These are phyloP conservation scores for Stylosanthes scabra DNA, from an alignment of 331 rosid species.

Conservation along the genomic window DNA sequence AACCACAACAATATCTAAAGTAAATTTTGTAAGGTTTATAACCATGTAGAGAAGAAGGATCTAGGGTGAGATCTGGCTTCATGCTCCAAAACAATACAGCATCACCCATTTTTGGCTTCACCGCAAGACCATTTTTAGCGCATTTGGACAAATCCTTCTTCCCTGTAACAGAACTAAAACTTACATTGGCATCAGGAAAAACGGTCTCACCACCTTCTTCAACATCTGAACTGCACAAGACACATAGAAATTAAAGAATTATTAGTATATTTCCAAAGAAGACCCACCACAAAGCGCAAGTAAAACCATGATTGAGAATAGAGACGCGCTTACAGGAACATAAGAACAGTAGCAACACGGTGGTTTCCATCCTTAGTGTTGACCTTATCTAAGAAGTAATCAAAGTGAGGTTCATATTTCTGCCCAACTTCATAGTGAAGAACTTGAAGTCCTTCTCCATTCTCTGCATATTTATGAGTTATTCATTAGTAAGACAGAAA, in stretches of 20 bases:
- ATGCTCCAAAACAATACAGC: slow-evolving; percentile 95
- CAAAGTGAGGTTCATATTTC: slow-evolving; percentile 85
- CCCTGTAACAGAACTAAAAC: slow-evolving; percentile 74
- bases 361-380: slow-evolving; percentile 86
- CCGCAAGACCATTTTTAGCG: slow-evolving; percentile 73
- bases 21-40: slow-evolving; percentile 36
- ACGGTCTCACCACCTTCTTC: slow-evolving; percentile 95
- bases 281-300: slow-evolving; percentile 28
- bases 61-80: slow-evolving; percentile 83
- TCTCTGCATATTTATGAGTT: slow-evolving; percentile 55
- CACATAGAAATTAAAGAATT: slow-evolving; percentile 1
- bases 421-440: slow-evolving; percentile 92
- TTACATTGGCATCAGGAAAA: slow-evolving; percentile 73
- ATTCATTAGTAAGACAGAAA: slow-evolving; percentile 2
- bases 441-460: slow-evolving; percentile 94
- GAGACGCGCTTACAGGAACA: slow-evolving; percentile 77
- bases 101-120: slow-evolving; percentile 92
- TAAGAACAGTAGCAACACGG: slow-evolving; percentile 83
- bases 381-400: slow-evolving; percentile 81
- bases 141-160: slow-evolving; percentile 93
- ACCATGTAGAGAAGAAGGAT: slow-evolving; percentile 92
- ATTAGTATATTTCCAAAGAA: slow-evolving; percentile 6
- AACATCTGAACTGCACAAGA: slow-evolving; percentile 76
- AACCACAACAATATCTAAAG: slow-evolving; percentile 6
- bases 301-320: slow-evolving; percentile 25